phyloP scores from a whole-genome alignment of 345 rosid genomes.

The Melaleuca quinquenervia region DNA sequence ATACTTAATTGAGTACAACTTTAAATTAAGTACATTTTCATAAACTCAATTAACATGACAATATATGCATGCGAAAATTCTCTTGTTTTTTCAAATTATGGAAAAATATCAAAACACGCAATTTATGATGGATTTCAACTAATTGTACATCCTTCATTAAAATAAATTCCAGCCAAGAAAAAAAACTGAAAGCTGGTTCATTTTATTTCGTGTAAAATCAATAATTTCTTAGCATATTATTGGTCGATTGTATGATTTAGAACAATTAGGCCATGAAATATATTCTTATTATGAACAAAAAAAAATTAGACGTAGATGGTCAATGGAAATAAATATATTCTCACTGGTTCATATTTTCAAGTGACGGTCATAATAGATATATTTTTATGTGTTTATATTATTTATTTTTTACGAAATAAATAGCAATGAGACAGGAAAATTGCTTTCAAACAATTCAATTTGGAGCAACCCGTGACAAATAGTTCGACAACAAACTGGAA shows the following conservation, averaged over 20 bases:
- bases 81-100: fast-evolving
- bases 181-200: background rate
- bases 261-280: background rate
- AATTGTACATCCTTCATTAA: background rate
- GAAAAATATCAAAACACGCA: fast-evolving
- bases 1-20: no score
- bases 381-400: background rate
- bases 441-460: background rate
- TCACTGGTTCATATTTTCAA: background rate
- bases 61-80: background rate
- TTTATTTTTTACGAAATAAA: background rate
- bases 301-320: background rate
- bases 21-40: no score
- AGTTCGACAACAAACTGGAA: background rate
- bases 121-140: fast-evolving
- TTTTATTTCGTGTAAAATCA: background rate
- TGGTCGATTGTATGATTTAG: background rate
- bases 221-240: background rate
- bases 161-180: background rate
- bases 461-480: background rate
- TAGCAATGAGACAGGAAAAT: no score
- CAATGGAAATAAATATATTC: background rate
- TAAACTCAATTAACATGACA: no score
- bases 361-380: background rate
- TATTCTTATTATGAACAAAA: background rate